A percentile compares a stretch with the other conserved stretches of the same genome.
These are phyloP conservation scores for Aspergillus neotritici DNA, from an alignment of 2,329 filamentous ascomycete species.

Conservation along the genomic window DNA sequence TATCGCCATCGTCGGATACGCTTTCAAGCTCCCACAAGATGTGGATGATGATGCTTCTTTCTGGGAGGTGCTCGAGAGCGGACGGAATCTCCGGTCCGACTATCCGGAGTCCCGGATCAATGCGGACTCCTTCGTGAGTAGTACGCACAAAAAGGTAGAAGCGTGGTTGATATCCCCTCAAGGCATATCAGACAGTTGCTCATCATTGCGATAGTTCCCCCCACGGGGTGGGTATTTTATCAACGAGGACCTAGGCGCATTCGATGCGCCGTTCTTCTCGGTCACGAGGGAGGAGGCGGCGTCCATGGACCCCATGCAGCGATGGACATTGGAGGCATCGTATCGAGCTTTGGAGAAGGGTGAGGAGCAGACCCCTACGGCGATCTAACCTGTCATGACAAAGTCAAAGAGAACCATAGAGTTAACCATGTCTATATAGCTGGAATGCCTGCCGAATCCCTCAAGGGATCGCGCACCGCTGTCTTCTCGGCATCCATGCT, in stretches of 20 bases:
- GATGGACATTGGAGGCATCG: slow-evolving; percentile 1
- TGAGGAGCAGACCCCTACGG: too few species aligned
- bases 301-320: slow-evolving; percentile 4
- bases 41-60: slow-evolving; percentile 3
- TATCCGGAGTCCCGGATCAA: slow-evolving; percentile 4
- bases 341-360: slow-evolving; percentile 3
- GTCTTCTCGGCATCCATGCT: too few species aligned
- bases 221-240: slow-evolving; percentile 8
- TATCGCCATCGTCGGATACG: slow-evolving; percentile 8
- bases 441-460: too few species aligned
- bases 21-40: slow-evolving; percentile 7
- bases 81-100: slow-evolving; percentile 3
- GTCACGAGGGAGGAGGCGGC: slow-evolving; percentile 6
- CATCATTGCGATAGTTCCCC: neutral
- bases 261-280: slow-evolving; percentile 12
- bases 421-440: too few species aligned
- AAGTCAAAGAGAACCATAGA: too few species aligned
- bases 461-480: too few species aligned
- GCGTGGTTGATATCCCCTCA: too few species aligned
- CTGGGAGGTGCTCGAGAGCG: slow-evolving; percentile 6
- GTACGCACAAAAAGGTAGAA: neutral
- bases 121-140: neutral
- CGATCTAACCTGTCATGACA: too few species aligned
- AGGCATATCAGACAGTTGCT: too few species aligned
- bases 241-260: slow-evolving; percentile 5